These are phyloP conservation scores for Typha latifolia DNA, from an alignment of 176 grass and related monocot species.

Conservation along the genomic window DNA sequence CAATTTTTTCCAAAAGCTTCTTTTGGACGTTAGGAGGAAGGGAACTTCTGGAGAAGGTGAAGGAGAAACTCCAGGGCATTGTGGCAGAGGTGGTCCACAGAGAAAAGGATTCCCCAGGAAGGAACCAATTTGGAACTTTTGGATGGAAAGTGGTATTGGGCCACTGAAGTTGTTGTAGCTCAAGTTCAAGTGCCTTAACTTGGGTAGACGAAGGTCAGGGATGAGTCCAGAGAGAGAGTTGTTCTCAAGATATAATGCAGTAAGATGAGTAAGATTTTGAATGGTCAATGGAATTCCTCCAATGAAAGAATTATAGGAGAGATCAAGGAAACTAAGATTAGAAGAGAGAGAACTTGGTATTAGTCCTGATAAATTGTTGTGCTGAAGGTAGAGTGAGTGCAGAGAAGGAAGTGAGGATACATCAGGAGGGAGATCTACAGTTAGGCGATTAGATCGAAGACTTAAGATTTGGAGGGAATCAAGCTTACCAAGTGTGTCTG, in stretches of 20 bases:
- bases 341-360: slow-evolving; percentile 79
- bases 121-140: slow-evolving; percentile 50
- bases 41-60: slow-evolving; percentile 43
- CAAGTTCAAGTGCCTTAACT: slow-evolving; percentile 82
- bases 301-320: slow-evolving; percentile 79
- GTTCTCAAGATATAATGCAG: slow-evolving; percentile 77
- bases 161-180: slow-evolving; percentile 96
- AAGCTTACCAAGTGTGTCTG: slow-evolving; percentile 77
- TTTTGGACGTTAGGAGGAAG: slow-evolving; percentile 13
- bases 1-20: slow-evolving; percentile 61
- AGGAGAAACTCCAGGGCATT: slow-evolving; percentile 48
- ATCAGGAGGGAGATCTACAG: slow-evolving; percentile 67
- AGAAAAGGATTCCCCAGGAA: slow-evolving; percentile 85
- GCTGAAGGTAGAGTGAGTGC: slow-evolving; percentile 83
- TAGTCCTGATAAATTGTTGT: slow-evolving; percentile 79
- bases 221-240: slow-evolving; percentile 88
- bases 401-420: slow-evolving; percentile 84
- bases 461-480: slow-evolving; percentile 84
- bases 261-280: slow-evolving; percentile 82
- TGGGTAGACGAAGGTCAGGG: slow-evolving; percentile 63
- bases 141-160: slow-evolving; percentile 61
- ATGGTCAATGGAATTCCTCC: slow-evolving; percentile 69
- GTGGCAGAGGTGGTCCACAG: slow-evolving; percentile 56
- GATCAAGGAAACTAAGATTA: slow-evolving; percentile 70
- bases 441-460: slow-evolving; percentile 85